Percentiles rank a stretch among this genome's conserved stretches.
phyloP scores from a whole-genome alignment of 2,329 filamentous ascomycete species.

The Exophiala calicioides region DNA sequence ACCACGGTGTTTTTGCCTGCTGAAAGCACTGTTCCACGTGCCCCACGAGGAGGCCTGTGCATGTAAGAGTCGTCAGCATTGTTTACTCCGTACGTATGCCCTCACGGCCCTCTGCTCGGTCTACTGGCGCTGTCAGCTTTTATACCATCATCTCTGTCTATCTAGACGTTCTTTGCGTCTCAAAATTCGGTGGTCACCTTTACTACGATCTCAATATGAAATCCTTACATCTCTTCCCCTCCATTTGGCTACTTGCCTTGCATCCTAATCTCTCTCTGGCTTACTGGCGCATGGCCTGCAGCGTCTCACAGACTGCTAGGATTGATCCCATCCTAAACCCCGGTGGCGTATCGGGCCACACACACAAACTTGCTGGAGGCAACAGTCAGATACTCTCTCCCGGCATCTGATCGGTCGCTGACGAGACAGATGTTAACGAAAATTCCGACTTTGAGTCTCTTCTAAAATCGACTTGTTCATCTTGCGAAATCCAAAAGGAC shows the following conservation, averaged over 20 bases:
- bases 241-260: slow-evolving; percentile 16
- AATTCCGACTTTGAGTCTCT: slow-evolving; percentile 60
- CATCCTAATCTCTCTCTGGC: slow-evolving; percentile 44
- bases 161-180: background rate
- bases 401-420: slow-evolving; percentile 6
- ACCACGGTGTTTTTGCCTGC: background rate
- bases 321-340: slow-evolving; percentile 70
- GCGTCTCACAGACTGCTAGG: slow-evolving; percentile 61
- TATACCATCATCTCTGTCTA: background rate
- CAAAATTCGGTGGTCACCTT: slow-evolving; percentile 3
- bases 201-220: slow-evolving; percentile 15
- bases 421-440: slow-evolving; percentile 62
- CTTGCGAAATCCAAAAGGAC: slow-evolving; percentile 76
- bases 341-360: slow-evolving; percentile 62
- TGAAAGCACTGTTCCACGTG: background rate
- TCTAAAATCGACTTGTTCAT: slow-evolving; percentile 72
- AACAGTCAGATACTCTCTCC: slow-evolving; percentile 59
- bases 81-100: slow-evolving; percentile 1
- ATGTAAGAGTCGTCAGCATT: slow-evolving; percentile 1
- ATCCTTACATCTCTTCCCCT: slow-evolving; percentile 2
- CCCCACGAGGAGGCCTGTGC: background rate
- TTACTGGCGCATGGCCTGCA: slow-evolving; percentile 90
- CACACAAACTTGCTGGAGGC: slow-evolving; percentile 74
- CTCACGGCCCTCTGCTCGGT: background rate
- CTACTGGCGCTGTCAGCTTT: background rate